Conservation (phyloP, 2,329 filamentous ascomycete genomes). For the Tolypocladium cylindrosporum region DNA sequence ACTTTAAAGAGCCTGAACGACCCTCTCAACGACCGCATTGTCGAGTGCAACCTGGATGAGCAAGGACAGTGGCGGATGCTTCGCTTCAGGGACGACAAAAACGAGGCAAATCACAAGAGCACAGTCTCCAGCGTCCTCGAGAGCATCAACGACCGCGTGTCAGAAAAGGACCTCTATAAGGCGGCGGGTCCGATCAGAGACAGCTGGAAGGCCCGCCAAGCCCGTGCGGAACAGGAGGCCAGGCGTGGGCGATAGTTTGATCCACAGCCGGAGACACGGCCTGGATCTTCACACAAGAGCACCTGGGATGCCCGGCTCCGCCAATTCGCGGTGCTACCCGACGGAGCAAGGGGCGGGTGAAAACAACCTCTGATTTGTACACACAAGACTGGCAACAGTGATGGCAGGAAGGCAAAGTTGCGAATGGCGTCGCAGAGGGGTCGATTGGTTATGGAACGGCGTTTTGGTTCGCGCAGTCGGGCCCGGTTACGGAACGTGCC, state of each 20-base stretch:
- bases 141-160: conserved; percentile 80
- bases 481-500: neutral
- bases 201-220: conserved; percentile 62
- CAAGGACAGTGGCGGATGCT: conserved; percentile 74
- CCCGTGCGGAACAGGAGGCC: conserved; percentile 16
- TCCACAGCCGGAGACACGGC: neutral
- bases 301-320: neutral
- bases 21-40: conserved; percentile 75
- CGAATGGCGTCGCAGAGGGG: neutral
- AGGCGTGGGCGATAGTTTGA: conserved; percentile 7
- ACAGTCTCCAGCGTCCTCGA: conserved; percentile 81
- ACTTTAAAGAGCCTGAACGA: conserved; percentile 61
- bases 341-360: neutral
- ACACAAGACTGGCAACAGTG: neutral
- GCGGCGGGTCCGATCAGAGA: conserved; percentile 63
- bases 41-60: conserved; percentile 80
- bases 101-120: conserved; percentile 76
- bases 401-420: neutral
- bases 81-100: conserved; percentile 87
- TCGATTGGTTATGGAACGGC: neutral
- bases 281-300: neutral
- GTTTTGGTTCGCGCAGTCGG: neutral
- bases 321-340: neutral
- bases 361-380: neutral
- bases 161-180: conserved; percentile 66